Conservation (phyloP, 345 rosid genomes). For the Eucalyptus cloeziana region DNA sequence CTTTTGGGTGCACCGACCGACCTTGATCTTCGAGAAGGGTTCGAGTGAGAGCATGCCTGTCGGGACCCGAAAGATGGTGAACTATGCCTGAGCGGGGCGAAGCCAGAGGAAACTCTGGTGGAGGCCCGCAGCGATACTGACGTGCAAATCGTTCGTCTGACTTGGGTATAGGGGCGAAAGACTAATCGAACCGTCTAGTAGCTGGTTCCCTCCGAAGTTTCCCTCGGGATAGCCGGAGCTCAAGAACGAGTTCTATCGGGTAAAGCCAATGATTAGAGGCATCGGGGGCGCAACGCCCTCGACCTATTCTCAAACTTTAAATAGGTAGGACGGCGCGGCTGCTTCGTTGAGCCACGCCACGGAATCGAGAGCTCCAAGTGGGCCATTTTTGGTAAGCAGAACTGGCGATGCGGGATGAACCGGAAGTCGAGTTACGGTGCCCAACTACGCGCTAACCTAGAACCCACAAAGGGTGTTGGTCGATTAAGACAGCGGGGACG, state of each 20-base stretch:
- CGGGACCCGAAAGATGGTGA: not conserved
- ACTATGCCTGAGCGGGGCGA: not conserved
- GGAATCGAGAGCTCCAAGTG: not conserved
- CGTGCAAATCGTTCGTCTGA: conserved; percentile 39
- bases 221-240: not conserved
- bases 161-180: conserved; percentile 59
- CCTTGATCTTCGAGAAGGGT: not conserved
- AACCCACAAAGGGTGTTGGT: not conserved
- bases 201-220: conserved; percentile 21
- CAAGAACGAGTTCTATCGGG: not conserved
- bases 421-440: not conserved
- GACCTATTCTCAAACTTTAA: not conserved
- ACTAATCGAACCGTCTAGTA: conserved; percentile 52
- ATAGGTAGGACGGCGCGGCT: not conserved
- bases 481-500: not conserved
- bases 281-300: not conserved
- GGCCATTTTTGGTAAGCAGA: not conserved
- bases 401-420: not conserved
- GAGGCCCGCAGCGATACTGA: not conserved
- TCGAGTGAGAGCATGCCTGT: not conserved
- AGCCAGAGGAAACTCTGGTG: not conserved
- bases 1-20: no score
- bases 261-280: not conserved
- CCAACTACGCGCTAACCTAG: not conserved
- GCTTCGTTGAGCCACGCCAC: not conserved